These are phyloP conservation scores for Trifolium subterraneum DNA, from an alignment of 306 rosid genomes.

Conservation along the genomic window DNA sequence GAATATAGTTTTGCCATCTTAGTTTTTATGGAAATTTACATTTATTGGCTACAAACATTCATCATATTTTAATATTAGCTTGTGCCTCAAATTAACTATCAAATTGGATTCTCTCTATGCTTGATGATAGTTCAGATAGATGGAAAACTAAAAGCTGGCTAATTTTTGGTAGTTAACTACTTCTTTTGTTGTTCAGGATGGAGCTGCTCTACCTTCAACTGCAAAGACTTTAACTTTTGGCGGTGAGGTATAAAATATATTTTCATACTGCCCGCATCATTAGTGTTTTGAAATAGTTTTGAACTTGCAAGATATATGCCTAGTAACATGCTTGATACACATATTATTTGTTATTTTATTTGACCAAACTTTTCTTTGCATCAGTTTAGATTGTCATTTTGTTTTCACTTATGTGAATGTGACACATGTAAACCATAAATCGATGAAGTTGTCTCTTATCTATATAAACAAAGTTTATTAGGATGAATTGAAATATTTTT, in stretches of 20 bases:
- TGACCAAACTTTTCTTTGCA: conserved; percentile 26
- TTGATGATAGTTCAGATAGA: conserved; percentile 25
- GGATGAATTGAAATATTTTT: neutral
- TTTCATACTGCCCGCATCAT: conserved; percentile 37
- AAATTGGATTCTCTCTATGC: conserved; percentile 21
- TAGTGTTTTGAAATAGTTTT: conserved; percentile 30
- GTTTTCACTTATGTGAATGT: conserved; percentile 2
- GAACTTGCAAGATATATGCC: conserved; percentile 31
- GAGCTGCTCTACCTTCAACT: conserved; percentile 81
- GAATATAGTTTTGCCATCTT: conserved; percentile 23
- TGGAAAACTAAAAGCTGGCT: conserved; percentile 32
- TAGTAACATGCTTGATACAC: conserved; percentile 14
- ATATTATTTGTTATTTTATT: conserved; percentile 18
- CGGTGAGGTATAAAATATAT: conserved; percentile 72
- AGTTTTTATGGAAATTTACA: neutral
- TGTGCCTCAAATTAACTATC: conserved; percentile 10
- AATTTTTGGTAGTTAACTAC: conserved; percentile 37
- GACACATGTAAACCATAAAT: conserved; percentile 7
- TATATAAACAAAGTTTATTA: neutral
- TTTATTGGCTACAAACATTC: conserved; percentile 6
- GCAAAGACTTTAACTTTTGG: conserved; percentile 91
- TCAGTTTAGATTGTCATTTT: conserved; percentile 22
- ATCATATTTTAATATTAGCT: conserved; percentile 16
- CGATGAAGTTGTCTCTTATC: neutral
- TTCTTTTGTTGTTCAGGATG: conserved; percentile 68